Conservation (phyloP, 1,284 basidiomycete genomes). For the Tilletiaria anomala region DNA sequence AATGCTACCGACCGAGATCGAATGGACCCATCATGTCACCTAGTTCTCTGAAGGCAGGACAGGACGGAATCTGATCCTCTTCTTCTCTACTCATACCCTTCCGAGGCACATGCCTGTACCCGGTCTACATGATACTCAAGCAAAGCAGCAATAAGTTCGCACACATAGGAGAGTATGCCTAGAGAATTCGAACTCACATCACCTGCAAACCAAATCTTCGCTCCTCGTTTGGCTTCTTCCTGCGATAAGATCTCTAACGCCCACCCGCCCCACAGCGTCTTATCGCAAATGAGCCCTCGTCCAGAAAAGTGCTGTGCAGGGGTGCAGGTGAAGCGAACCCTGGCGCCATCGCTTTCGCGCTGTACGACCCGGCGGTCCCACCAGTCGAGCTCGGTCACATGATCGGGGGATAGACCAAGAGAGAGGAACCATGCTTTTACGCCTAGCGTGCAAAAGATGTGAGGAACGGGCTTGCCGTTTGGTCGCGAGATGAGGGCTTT, state of each 20-base stretch:
- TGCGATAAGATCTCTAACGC: slow-evolving; percentile 13
- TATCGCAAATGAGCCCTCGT: slow-evolving; percentile 7
- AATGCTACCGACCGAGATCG: slow-evolving; percentile 14
- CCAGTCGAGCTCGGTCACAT: slow-evolving; percentile 27
- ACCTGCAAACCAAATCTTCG: slow-evolving; percentile 25
- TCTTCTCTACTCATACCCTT: slow-evolving; percentile 10
- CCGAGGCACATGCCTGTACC: too few species aligned
- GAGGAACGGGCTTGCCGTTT: slow-evolving; percentile 5
- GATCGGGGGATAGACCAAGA: slow-evolving; percentile 8
- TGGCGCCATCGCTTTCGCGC: not conserved
- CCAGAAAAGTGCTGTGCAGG: slow-evolving; percentile 27
- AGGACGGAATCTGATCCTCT: slow-evolving; percentile 16
- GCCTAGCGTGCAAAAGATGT: slow-evolving; percentile 24
- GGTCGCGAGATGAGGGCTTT: not conserved
- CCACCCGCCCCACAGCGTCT: slow-evolving; percentile 26
- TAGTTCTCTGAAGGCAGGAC: slow-evolving; percentile 27
- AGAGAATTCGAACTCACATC: slow-evolving; percentile 1
- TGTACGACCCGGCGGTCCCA: slow-evolving; percentile 13
- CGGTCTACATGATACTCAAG: too few species aligned
- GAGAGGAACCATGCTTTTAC: slow-evolving; percentile 15
- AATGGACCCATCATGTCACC: slow-evolving; percentile 24
- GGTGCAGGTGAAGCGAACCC: slow-evolving; percentile 15
- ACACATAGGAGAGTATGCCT: too few species aligned
- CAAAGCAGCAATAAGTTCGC: too few species aligned
- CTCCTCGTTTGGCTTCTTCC: slow-evolving; percentile 2